Base-by-base conservation (phyloP, 2,329 filamentous ascomycete genomes). In the Lachnellula hyalina region DNA sequence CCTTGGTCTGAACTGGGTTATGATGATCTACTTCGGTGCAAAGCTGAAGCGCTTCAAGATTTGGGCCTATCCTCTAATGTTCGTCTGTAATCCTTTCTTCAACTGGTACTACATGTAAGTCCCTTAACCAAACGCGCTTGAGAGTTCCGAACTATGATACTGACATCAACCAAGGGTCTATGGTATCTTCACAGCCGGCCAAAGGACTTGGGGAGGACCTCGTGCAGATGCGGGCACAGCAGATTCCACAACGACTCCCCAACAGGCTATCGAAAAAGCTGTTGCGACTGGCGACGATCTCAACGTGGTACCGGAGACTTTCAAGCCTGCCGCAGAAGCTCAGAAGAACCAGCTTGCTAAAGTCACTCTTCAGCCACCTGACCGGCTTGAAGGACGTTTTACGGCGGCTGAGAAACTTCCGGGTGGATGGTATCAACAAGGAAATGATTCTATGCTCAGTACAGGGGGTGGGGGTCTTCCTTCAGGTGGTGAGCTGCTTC, bases 61-160 rank as follows among this genome's bases (percentile, higher is more conserved):
- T 59, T 93, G 90, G 86, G 77, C 97, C 5, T 97, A 97, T 69
- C 93, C 93, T 0, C 66, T 97, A 59, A 96, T 97, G 91, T 97
- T 96, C 69, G 74, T 96, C 47, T 72, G 96, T 60, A 97, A 96
- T 68, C 93, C 94, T 0, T 95, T 97, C 68, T 92, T 96, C 79
- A 97, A 97, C 73, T 97, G 93, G 93, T 82, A 90, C 55, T 97
- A 97, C 75, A 96, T 96, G 88, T 61, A 61, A 40, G 23, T 45
- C 17, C n/a, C 38, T 11, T 12, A 19, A 34, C 4, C 14, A 28
- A 12, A 15, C n/a, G 12, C 44, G 5, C 21, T 28, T 15, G 9
- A 14, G 2, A 28, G 14, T 46, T 7, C 23, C 21, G 5, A 21
- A 25, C 12, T 15, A 14, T 15, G 17, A 19, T 14, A 11, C 44